Evolutionary conservation across 805 yeast genomes (phyloP).

Genomic region (Ascoidea asiatica): DNA sequence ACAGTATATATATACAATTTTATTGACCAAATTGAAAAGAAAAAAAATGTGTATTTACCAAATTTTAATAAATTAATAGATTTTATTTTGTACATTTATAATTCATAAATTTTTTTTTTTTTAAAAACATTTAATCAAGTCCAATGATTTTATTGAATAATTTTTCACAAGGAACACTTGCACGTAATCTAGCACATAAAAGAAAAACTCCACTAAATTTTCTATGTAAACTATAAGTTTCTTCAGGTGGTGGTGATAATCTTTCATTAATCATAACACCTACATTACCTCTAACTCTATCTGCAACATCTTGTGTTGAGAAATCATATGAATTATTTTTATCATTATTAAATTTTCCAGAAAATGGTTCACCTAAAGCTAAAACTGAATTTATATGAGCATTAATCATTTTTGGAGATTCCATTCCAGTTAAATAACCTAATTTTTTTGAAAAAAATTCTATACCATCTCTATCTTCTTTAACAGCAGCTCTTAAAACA

Average conservation of each 20-base stretch:
- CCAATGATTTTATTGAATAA: constrained; percentile 71
- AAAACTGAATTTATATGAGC: constrained; percentile 89
- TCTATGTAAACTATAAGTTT: constrained; percentile 91
- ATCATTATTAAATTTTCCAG: constrained; percentile 32
- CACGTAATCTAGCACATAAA: constrained; percentile 74
- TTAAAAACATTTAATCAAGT: constrained; percentile 10
- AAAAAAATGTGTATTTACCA: no score
- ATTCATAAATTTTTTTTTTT: no score
- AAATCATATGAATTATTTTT: constrained; percentile 52
- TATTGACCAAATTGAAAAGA: no score
- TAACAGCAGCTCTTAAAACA: constrained; percentile 63
- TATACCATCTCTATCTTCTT: constrained; percentile 49
- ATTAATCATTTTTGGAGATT: constrained; percentile 71
- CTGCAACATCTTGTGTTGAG: constrained; percentile 80
- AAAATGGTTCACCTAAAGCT: constrained; percentile 87
- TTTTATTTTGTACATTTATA: no score
- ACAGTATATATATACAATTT: no score
- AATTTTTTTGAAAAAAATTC: constrained; percentile 53
- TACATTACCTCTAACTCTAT: constrained; percentile 78
- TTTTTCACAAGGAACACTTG: constrained; percentile 68
- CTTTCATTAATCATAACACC: constrained; percentile 85
- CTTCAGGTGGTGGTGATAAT: constrained; percentile 95
- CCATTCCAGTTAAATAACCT: constrained; percentile 88
- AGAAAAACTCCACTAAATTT: constrained; percentile 90
- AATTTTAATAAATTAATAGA: no score